Evolutionary conservation across 108 stramenopile species (phyloP), one percentile per base, ranked within the genome.

Genomic region (Asterionellopsis glacialis): DNA sequence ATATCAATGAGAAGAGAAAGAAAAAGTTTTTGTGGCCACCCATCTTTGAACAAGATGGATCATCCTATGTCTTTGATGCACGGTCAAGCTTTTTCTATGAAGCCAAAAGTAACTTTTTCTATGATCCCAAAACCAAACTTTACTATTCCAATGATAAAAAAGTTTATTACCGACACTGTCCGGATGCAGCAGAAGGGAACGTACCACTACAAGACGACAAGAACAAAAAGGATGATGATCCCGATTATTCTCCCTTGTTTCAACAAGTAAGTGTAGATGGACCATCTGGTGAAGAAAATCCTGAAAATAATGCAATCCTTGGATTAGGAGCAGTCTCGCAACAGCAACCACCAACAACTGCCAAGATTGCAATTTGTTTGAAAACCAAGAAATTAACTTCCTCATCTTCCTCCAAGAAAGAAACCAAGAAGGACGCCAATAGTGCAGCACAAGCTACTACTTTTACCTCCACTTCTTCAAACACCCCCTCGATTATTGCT

Each of bases 31-130:
- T 33, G 47, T 91, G 90, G 90, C 91, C 91, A 13, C 87, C 86
- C 0, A 75, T 65, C 24, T 89, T 89, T 64, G 85, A 93, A 43
- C 59, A 55, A 9, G 61, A 68, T n/a, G 84, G 85, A 0, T 77
- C 83, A 6, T 69, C 75, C 0, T 93, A 75, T 70, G 66, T 85
- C 5, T 89, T 93, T 60, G 87, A 93, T 64, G 49, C 77, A 15
- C 60, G 84, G 22, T 81, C 82, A 3, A 84, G 77, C n/a, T 85
- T 87, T 77, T 93, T 93, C 55, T 89, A 87, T 55, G 82, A 93
- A 52, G 73, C 79, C n/a, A 14, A 62, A 0, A 77, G 77, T 45
- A 76, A 89, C 57, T 93, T 93, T 47, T 93, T 84, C 55, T 89
- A 87, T 55, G 87, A 89, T 62, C 91, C 91, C 42, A 89, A 89